phyloP scores from a whole-genome alignment of 257 asterid species.

The Plantago elongata region DNA sequence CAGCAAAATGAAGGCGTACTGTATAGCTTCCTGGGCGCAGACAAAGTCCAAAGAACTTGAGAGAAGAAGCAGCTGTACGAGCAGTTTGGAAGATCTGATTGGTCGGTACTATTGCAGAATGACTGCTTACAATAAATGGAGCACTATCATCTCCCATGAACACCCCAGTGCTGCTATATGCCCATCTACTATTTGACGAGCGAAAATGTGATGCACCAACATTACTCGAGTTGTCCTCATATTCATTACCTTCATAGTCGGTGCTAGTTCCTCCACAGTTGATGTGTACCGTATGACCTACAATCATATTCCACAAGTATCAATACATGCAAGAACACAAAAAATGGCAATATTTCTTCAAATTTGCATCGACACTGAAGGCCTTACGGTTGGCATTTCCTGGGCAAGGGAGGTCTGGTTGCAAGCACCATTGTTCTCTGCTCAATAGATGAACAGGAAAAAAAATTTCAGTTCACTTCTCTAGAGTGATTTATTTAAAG shows the following conservation, averaged over 20 bases:
- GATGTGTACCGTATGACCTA: slow-evolving; percentile 63
- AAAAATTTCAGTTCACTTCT: slow-evolving; percentile 10
- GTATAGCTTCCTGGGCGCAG: slow-evolving; percentile 71
- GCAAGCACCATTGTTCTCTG: slow-evolving; percentile 66
- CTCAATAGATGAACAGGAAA: neutral
- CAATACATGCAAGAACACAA: slow-evolving; percentile 3
- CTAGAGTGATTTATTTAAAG: slow-evolving; percentile 6
- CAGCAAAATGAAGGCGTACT: slow-evolving; percentile 91
- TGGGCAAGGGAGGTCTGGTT: slow-evolving; percentile 62
- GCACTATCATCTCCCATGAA: slow-evolving; percentile 18
- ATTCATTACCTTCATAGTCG: slow-evolving; percentile 41
- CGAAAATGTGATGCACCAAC: slow-evolving; percentile 51
- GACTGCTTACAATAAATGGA: slow-evolving; percentile 24
- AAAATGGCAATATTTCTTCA: no score
- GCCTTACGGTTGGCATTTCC: slow-evolving; percentile 41
- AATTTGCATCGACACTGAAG: neutral
- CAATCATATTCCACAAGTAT: slow-evolving; percentile 15
- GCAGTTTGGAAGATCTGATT: slow-evolving; percentile 60
- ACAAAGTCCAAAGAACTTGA: slow-evolving; percentile 74
- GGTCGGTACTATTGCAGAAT: slow-evolving; percentile 23
- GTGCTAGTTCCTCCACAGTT: slow-evolving; percentile 71
- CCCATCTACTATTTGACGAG: slow-evolving; percentile 53
- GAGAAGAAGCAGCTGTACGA: slow-evolving; percentile 71
- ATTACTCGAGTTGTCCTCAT: slow-evolving; percentile 46
- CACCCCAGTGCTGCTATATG: slow-evolving; percentile 71